Evolutionary conservation across 2,329 filamentous ascomycete genomes (phyloP), one percentile per base, ranked within the genome.

Genomic region (Paecilomyces sp.): DNA sequence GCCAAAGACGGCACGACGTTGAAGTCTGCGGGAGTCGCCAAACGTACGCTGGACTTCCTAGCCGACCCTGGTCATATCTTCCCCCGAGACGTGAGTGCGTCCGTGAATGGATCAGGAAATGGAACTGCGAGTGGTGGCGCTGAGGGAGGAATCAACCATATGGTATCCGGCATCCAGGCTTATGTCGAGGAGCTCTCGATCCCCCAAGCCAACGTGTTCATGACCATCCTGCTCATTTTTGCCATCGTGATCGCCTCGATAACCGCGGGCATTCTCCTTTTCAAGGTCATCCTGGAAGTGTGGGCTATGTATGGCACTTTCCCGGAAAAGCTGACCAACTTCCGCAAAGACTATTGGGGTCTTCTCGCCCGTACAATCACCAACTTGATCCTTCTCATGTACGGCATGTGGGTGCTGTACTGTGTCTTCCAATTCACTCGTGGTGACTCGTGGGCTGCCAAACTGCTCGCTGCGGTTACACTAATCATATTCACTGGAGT

Each of bases 341-440:
- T 97, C 84, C 89, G 94, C 65, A 90, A 96, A 78, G 90, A 96
- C 74, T 97, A 97, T 80, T 97, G 94, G 94, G 89, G 90, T 65
- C 86, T 92, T 58, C 88, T 99, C 72, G 90, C 88, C 54, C 90
- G 93, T 62, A 89, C 92, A 15, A 89, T 97, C 69, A 96, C 92
- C 52, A 90, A 90, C 65, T 82, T 99, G 74, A 92, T 99, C 67
- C 82, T 97, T 62, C 80, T 97, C 18, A 84, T 97, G 2, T 99
- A 97, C 76, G 91, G 94, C 62, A 85, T 96, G 62, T 97, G 94
- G 94, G 91, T 92, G 0, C 79, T 97, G 52, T 97, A 96, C 77
- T 97, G 93, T 74, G 85, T 99, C 63, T 97, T 93, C 75, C 94
- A 99, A 72, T 96, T 97, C 75, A 94, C 89, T 1, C 84, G 88